Conservation (phyloP, 768 basidiomycete genomes). For the Phlebiopsis gigantea region DNA sequence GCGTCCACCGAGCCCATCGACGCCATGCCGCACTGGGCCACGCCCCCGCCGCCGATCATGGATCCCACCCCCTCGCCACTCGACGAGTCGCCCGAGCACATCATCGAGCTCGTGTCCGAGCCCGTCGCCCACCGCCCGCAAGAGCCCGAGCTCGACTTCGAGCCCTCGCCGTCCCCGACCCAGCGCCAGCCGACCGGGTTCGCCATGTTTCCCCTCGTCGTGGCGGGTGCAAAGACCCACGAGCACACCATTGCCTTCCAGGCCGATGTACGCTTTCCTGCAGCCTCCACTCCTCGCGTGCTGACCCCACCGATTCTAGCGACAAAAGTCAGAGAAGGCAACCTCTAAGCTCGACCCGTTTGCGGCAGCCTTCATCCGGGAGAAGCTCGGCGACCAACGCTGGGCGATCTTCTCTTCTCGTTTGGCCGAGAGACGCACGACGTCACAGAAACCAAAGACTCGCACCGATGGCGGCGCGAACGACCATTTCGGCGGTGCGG, state of each 20-base stretch:
- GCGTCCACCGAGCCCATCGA: background rate
- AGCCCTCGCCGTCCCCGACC: background rate
- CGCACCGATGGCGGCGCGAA: conserved; percentile 18
- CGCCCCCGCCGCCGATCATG: conserved; percentile 1
- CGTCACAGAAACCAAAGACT: conserved; percentile 33
- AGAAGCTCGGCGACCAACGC: conserved; percentile 37
- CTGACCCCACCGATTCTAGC: background rate
- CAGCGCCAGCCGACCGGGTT: conserved; percentile 4
- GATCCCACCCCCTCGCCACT: conserved; percentile 7
- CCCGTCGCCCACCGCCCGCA: background rate
- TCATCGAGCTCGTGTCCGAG: conserved; percentile 2
- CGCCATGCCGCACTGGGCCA: conserved; percentile 2
- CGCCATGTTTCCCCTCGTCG: conserved; percentile 12
- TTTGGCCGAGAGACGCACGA: conserved; percentile 40
- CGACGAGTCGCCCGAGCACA: conserved; percentile 8
- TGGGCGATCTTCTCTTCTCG: conserved; percentile 44
- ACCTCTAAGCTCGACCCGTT: conserved; percentile 30
- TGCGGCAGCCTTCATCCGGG: conserved; percentile 40
- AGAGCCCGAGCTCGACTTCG: too few species aligned
- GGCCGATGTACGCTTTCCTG: conserved; percentile 8
- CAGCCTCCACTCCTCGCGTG: background rate
- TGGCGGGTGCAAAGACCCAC: conserved; percentile 10
- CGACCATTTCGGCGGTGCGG: background rate
- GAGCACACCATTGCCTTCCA: conserved; percentile 15
- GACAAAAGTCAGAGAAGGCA: conserved; percentile 13